Evolutionary conservation across 371 early-diverging fungal species (phyloP).

Genomic region (Dentiscutata heterogama): DNA sequence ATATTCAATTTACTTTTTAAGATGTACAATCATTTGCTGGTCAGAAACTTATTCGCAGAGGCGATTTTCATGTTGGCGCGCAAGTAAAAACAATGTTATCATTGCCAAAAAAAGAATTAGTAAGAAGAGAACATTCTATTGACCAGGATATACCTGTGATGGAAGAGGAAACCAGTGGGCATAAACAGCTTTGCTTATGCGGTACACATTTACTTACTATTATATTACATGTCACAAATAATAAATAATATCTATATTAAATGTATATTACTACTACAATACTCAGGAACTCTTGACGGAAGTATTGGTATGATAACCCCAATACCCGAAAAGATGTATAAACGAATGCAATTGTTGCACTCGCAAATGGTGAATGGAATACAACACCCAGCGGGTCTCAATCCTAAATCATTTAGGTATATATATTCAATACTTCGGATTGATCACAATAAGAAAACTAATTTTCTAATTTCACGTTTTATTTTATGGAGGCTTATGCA

Average conservation of each 20-base stretch:
- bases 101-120: conserved; percentile 59
- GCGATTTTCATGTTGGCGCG: conserved; percentile 89
- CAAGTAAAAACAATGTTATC: conserved; percentile 74
- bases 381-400: conserved; percentile 90
- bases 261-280: not conserved
- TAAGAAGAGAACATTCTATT: conserved; percentile 24
- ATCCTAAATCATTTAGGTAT: conserved; percentile 88
- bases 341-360: conserved; percentile 81
- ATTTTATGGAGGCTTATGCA: conserved; percentile 55
- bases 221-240: not conserved
- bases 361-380: conserved; percentile 83
- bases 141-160: conserved; percentile 44
- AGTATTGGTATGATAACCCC: conserved; percentile 79
- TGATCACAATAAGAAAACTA: not conserved
- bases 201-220: conserved; percentile 50
- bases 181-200: conserved; percentile 58
- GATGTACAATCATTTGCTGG: conserved; percentile 92
- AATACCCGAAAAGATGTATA: conserved; percentile 90
- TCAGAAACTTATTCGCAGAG: conserved; percentile 88
- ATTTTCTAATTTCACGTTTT: conserved; percentile 7
- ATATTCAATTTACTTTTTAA: conserved; percentile 46
- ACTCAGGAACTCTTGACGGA: conserved; percentile 74
- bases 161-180: conserved; percentile 7
- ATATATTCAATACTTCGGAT: not conserved
- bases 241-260: not conserved